Evolutionary conservation across 768 basidiomycete species (phyloP).

Genomic region (Steccherinum ochraceum): DNA sequence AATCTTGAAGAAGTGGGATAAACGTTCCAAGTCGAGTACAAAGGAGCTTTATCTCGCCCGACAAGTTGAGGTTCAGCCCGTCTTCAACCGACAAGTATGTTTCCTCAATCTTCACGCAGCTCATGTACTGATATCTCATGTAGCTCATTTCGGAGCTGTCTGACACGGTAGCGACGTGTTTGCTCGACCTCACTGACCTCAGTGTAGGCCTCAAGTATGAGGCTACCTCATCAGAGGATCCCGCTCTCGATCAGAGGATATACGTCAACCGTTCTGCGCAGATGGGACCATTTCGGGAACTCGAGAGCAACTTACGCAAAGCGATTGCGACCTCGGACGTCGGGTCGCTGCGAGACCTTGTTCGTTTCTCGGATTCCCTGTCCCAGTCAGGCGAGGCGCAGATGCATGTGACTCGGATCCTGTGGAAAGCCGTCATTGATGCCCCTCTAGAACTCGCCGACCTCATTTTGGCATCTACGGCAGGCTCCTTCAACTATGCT

Average conservation of each 20-base stretch:
- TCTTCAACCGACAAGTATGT: slow-evolving; percentile 88
- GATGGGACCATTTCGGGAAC: slow-evolving; percentile 75
- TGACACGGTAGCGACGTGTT: slow-evolving; percentile 82
- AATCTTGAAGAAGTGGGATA: slow-evolving; percentile 98
- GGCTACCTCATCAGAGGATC: slow-evolving; percentile 68
- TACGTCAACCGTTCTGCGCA: slow-evolving; percentile 41
- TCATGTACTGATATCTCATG: background rate
- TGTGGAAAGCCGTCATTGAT: slow-evolving; percentile 89
- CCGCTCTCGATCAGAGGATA: slow-evolving; percentile 44
- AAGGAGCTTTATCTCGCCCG: slow-evolving; percentile 94
- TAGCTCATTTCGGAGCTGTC: slow-evolving; percentile 93
- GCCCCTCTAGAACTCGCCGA: slow-evolving; percentile 69
- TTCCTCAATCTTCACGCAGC: background rate
- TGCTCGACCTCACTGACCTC: slow-evolving; percentile 72
- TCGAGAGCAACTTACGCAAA: slow-evolving; percentile 81
- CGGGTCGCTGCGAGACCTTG: slow-evolving; percentile 59
- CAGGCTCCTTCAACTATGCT: slow-evolving; percentile 74
- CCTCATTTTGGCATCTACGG: slow-evolving; percentile 62
- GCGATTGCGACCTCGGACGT: slow-evolving; percentile 61
- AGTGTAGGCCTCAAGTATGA: slow-evolving; percentile 74
- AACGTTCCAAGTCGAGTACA: slow-evolving; percentile 89
- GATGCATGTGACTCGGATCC: slow-evolving; percentile 77
- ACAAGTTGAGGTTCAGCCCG: slow-evolving; percentile 98
- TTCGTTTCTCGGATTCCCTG: slow-evolving; percentile 63
- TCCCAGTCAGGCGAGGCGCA: slow-evolving; percentile 53